Conservation (phyloP, 805 yeast species). For the Saccharomyces kudriavzevii region DNA sequence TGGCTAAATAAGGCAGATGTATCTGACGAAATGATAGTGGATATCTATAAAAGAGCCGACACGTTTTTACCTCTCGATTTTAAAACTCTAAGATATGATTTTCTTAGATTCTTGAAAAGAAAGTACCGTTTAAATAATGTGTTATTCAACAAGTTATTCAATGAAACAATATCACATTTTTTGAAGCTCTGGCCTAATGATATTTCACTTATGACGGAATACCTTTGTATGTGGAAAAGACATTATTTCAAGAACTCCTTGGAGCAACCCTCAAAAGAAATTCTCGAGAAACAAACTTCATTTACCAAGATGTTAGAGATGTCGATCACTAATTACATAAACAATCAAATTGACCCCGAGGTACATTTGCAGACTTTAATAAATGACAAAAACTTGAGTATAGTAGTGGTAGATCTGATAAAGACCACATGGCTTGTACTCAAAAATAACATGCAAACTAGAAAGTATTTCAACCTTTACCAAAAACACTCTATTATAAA, state of each 20-base stretch:
- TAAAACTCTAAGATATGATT: slow-evolving; percentile 13
- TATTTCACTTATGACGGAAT: slow-evolving; percentile 12
- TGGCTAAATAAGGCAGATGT: slow-evolving; percentile 36
- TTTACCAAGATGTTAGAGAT: slow-evolving; percentile 21
- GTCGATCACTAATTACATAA: slow-evolving; percentile 17
- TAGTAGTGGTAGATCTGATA: slow-evolving; percentile 33
- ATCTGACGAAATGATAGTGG: slow-evolving; percentile 19
- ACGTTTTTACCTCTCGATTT: slow-evolving; percentile 31
- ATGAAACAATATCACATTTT: slow-evolving; percentile 8
- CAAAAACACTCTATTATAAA: slow-evolving; percentile 26
- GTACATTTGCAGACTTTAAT: slow-evolving; percentile 28
- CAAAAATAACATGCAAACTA: slow-evolving; percentile 28
- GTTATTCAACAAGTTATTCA: slow-evolving; percentile 7
- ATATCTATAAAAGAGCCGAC: slow-evolving; percentile 46
- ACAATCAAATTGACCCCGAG: slow-evolving; percentile 13
- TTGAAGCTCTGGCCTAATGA: slow-evolving; percentile 16
- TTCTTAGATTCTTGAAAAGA: slow-evolving; percentile 14
- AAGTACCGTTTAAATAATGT: slow-evolving; percentile 7
- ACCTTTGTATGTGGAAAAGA: slow-evolving; percentile 18
- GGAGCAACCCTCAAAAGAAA: slow-evolving; percentile 14
- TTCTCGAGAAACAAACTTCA: slow-evolving; percentile 16
- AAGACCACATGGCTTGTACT: slow-evolving; percentile 24
- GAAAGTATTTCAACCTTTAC: slow-evolving; percentile 26
- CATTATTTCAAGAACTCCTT: slow-evolving; percentile 14
- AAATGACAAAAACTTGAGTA: slow-evolving; percentile 36